Evolutionary conservation across 2,329 filamentous ascomycete genomes (phyloP).

Genomic region (Claviceps monticola): DNA sequence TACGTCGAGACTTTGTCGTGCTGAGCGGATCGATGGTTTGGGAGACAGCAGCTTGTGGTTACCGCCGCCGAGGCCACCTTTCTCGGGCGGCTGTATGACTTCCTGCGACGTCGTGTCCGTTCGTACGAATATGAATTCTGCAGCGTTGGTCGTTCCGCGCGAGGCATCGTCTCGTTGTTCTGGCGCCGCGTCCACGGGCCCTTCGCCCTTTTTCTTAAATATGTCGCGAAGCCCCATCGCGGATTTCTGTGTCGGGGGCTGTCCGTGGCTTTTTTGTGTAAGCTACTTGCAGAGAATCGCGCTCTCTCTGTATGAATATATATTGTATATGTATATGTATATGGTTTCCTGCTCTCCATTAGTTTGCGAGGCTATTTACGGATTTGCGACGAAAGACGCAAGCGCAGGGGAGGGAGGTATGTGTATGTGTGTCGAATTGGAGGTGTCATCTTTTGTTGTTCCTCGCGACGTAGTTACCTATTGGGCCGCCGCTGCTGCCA

Average conservation of each 20-base stretch:
- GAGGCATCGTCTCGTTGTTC: slow-evolving; percentile 24
- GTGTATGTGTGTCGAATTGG: too few relatives aligned
- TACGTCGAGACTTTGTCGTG: slow-evolving; percentile 32
- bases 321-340: too few relatives aligned
- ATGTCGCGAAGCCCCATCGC: slow-evolving; percentile 39
- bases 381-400: too few relatives aligned
- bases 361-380: too few relatives aligned
- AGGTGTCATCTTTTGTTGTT: too few relatives aligned
- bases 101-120: slow-evolving; percentile 73
- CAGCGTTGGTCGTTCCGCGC: slow-evolving; percentile 13
- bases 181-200: slow-evolving; percentile 18
- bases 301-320: too few relatives aligned
- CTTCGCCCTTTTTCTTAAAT: slow-evolving; percentile 38
- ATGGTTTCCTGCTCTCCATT: too few relatives aligned
- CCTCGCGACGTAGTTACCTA: too few relatives aligned
- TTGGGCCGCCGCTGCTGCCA: too few relatives aligned
- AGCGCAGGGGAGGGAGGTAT: too few relatives aligned
- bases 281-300: neutral
- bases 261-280: neutral
- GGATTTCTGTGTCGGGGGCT: neutral
- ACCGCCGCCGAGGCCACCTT: slow-evolving; percentile 2
- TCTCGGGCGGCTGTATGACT: slow-evolving; percentile 53
- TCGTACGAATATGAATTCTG: slow-evolving; percentile 61
- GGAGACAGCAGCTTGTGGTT: slow-evolving; percentile 19
- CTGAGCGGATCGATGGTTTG: slow-evolving; percentile 14